These are phyloP conservation scores for Saposhnikovia divaricata DNA, from an alignment of 129 eudicot species.

Conservation along the genomic window DNA sequence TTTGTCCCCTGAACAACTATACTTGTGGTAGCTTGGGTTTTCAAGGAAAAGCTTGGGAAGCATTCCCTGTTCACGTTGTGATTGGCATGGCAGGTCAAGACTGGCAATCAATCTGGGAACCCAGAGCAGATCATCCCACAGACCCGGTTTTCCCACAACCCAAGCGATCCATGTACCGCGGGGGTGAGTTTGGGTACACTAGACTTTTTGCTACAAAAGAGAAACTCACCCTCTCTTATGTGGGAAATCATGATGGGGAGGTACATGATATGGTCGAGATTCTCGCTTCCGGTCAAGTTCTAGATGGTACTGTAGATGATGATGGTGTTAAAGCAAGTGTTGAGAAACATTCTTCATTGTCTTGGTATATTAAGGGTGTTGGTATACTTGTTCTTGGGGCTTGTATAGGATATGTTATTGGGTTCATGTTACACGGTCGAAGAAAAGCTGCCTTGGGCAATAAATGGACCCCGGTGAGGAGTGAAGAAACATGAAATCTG, in stretches of 20 bases:
- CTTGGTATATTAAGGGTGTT: slow-evolving; percentile 46
- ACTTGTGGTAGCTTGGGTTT: slow-evolving; percentile 56
- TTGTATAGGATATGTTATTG: slow-evolving; percentile 62
- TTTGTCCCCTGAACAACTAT: slow-evolving; percentile 76
- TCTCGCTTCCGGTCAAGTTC: slow-evolving; percentile 57
- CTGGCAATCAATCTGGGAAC: slow-evolving; percentile 95
- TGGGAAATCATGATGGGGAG: slow-evolving; percentile 91
- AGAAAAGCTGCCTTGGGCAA: slow-evolving; percentile 29
- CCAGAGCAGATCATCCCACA: slow-evolving; percentile 49
- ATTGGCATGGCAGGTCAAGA: slow-evolving; percentile 98
- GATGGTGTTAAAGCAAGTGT: slow-evolving; percentile 11
- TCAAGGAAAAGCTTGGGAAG: slow-evolving; percentile 24
- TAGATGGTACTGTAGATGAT: slow-evolving; percentile 20
- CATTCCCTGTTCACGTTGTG: slow-evolving; percentile 73
- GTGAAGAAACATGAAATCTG: slow-evolving; percentile 33
- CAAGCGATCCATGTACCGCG: slow-evolving; percentile 57
- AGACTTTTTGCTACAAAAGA: slow-evolving; percentile 63
- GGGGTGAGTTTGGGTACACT: slow-evolving; percentile 93
- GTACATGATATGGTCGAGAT: slow-evolving; percentile 82
- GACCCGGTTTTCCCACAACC: slow-evolving; percentile 83
- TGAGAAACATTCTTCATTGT: slow-evolving; percentile 19
- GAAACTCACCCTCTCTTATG: slow-evolving; percentile 67
- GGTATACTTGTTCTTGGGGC: slow-evolving; percentile 48
- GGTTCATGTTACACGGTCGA: slow-evolving; percentile 47
- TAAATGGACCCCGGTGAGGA: slow-evolving; percentile 71